Base-by-base conservation (phyloP, 176 grass and related monocot species). In the Pontederia crassipes region DNA sequence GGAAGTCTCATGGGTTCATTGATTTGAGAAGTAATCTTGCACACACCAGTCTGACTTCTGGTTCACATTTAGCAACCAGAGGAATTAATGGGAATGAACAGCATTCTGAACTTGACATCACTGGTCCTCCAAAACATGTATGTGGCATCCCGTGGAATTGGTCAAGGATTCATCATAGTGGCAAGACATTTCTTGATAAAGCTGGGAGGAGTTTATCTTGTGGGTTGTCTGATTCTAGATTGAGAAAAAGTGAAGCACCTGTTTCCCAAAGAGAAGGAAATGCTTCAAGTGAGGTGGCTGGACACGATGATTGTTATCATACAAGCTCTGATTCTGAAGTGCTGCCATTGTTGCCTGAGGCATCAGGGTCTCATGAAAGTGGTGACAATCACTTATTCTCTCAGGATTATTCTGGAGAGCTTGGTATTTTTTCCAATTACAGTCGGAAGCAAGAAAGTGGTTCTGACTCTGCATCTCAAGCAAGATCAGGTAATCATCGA, bases 91-190 rank as follows among this genome's bases (percentile, higher is more conserved):
- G 24, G 1, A 2, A 45, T 35, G 70, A 46, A 70, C 15, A 72
- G 9, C 72, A 76, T 45, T 74, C 49, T 11, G 62, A 85, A 59
- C 28, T 82, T 50, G 81, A 90, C 24, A 52, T 54, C 62, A 69
- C 74, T 51, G 69, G 74, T 45, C 76, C 74, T 54, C 65, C 80
- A 7, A 83, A 71, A 71, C 85, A 77, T 65, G 77, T 92, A 47
- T 98, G 87, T 49, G 84, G 93, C 49, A 90, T 98, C 79, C 93
- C 93, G 2, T 98, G 87, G 93, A 98, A 88, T 74, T 98, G 93
- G 93, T 98, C 93, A 18, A 83, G 93, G 62, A 88, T 98, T 81
- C 92, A 96, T 70, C 67, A 92, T 75, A 77, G 81, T 54, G 74
- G 93, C 52, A 98, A 85, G 64, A 91, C 87, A 29, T 85, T 97